Percentiles rank a stretch among this genome's conserved stretches.
Evolutionary conservation across 202 grass and related monocot genomes (phyloP).

Genomic region (Bolboschoenoplectus hybrid): DNA sequence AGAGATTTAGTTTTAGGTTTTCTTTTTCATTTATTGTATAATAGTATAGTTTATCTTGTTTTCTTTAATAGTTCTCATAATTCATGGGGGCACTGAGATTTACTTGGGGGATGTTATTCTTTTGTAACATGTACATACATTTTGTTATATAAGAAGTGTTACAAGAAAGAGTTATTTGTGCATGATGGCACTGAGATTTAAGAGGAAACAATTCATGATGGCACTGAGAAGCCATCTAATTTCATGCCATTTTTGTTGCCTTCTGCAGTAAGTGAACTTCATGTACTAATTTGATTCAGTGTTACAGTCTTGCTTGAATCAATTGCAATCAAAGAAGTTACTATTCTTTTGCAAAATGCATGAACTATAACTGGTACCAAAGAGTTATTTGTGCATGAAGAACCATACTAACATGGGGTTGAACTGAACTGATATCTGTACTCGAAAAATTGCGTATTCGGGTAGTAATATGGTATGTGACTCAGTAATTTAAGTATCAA

Average conservation of each 20-base stretch:
- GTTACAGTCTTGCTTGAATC: neutral
- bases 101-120: neutral
- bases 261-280: neutral
- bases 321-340: neutral
- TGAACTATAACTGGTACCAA: neutral
- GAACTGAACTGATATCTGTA: neutral
- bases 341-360: neutral
- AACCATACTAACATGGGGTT: neutral
- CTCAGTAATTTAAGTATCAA: neutral
- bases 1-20: neutral
- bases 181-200: too few species aligned
- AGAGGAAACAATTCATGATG: neutral
- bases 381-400: neutral
- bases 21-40: neutral
- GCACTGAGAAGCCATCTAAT: neutral
- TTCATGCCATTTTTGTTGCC: neutral
- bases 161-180: too few species aligned
- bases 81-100: neutral
- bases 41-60: conserved; percentile 3
- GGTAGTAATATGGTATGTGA: neutral
- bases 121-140: conserved; percentile 14
- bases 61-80: neutral
- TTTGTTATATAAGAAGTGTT: neutral
- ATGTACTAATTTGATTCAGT: neutral
- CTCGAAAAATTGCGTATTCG: neutral